These are phyloP conservation scores for Alectoria sarmentosa DNA, from an alignment of 495 filamentous ascomycete genomes.

Conservation along the genomic window DNA sequence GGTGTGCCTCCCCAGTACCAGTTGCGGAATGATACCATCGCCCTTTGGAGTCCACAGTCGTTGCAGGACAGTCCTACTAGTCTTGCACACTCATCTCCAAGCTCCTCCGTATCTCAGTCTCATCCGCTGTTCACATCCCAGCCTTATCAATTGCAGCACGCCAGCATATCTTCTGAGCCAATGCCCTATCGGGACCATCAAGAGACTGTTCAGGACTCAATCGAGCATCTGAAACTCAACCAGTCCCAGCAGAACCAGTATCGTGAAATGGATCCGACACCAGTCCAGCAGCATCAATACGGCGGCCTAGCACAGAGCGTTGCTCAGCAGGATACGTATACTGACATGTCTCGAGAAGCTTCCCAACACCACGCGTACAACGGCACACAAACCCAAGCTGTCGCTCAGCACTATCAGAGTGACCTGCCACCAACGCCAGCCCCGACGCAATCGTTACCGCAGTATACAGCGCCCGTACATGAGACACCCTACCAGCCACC, in stretches of 20 bases:
- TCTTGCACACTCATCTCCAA: constrained; percentile 9
- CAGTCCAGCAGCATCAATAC: constrained; percentile 7
- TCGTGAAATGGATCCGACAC: too few species aligned
- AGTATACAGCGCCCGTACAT: constrained; percentile 7
- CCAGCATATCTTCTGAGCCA: constrained; percentile 2
- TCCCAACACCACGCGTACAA: constrained; percentile 17
- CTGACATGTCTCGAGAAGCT: constrained; percentile 13
- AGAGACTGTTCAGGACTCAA: not conserved
- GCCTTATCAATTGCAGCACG: constrained; percentile 4
- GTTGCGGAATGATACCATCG: not conserved
- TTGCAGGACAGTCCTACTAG: constrained; percentile 13
- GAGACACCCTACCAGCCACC: constrained; percentile 17
- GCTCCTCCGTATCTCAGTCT: constrained; percentile 4
- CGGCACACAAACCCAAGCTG: constrained; percentile 1
- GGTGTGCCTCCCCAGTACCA: constrained; percentile 4
- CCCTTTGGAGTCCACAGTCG: constrained; percentile 11
- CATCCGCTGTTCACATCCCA: constrained; percentile 14
- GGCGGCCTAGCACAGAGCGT: constrained; percentile 1
- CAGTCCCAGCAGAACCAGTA: constrained; percentile 11
- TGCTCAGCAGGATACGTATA: constrained; percentile 9
- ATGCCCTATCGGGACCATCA: constrained; percentile 11
- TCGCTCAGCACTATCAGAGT: constrained; percentile 12
- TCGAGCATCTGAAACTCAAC: constrained; percentile 1
- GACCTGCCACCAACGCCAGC: constrained; percentile 18
- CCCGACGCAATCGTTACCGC: constrained; percentile 12